These are phyloP conservation scores for Pythium coloratum DNA, from an alignment of 352 stramenopile genomes.

Conservation along the genomic window DNA sequence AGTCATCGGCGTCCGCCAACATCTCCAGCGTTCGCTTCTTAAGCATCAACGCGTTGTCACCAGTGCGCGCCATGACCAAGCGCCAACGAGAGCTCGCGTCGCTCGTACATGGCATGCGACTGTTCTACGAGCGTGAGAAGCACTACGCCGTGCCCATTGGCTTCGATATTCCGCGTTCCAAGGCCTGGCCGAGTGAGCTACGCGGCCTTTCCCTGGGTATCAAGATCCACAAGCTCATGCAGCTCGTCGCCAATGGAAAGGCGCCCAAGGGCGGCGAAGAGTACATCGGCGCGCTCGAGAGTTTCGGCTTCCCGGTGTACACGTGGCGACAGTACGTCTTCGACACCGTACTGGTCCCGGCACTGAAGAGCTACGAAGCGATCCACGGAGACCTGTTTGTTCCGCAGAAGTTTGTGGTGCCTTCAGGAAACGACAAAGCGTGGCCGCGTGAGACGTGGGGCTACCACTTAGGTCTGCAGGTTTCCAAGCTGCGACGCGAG, in stretches of 20 bases:
- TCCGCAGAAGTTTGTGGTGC: constrained; percentile 92
- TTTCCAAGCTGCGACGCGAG: constrained; percentile 87
- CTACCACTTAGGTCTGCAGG: constrained; percentile 82
- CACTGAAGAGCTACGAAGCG: constrained; percentile 76
- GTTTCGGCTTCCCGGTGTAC: constrained; percentile 58
- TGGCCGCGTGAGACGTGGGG: constrained; percentile 87
- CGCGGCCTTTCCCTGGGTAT: constrained; percentile 53
- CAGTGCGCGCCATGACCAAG: constrained; percentile 18
- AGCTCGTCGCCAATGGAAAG: constrained; percentile 28
- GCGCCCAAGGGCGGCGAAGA: constrained; percentile 28
- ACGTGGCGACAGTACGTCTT: constrained; percentile 71
- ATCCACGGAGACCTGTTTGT: constrained; percentile 89
- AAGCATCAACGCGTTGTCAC: constrained; percentile 7
- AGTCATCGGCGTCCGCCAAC: neutral
- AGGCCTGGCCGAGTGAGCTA: constrained; percentile 52
- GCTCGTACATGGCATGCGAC: constrained; percentile 48
- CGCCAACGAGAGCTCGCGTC: constrained; percentile 33
- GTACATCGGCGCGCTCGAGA: constrained; percentile 39
- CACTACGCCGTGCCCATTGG: constrained; percentile 65
- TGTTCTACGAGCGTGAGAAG: constrained; percentile 52
- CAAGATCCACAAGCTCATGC: constrained; percentile 62
- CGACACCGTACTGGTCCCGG: constrained; percentile 59
- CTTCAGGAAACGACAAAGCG: constrained; percentile 38
- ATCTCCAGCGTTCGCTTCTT: neutral
- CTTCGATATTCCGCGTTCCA: constrained; percentile 38